A percentile compares a stretch with the other conserved stretches of the same genome.
phyloP scores from a whole-genome alignment of 2,329 filamentous ascomycete species.

The Ustulina deusta region DNA sequence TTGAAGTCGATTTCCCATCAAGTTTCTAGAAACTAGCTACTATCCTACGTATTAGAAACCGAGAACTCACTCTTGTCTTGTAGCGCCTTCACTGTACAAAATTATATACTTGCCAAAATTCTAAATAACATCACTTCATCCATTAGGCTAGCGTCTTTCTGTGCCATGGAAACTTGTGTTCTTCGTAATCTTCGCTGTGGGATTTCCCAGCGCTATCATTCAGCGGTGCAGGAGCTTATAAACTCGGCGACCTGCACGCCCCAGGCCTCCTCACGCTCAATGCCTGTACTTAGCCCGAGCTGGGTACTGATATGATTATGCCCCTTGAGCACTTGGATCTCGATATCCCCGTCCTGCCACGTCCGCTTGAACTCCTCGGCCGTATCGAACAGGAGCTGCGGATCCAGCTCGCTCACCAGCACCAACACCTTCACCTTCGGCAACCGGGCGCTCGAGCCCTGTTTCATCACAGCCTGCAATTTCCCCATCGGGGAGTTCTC shows the following conservation, averaged over 20 bases:
- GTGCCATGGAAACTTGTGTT: neutral
- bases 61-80: no score
- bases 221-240: conserved; percentile 34
- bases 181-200: neutral
- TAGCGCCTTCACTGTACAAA: no score
- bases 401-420: conserved; percentile 47
- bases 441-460: conserved; percentile 24
- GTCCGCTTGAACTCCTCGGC: conserved; percentile 42
- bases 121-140: neutral
- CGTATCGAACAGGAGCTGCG: conserved; percentile 42
- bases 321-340: conserved; percentile 43
- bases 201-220: neutral
- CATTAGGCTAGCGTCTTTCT: neutral
- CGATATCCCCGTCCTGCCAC: conserved; percentile 41
- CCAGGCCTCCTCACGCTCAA: conserved; percentile 50
- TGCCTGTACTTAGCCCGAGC: conserved; percentile 44
- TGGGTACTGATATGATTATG: conserved; percentile 51
- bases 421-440: conserved; percentile 43
- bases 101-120: no score
- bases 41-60: no score
- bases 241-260: conserved; percentile 47
- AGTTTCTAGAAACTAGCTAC: no score
- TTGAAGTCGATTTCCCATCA: no score
- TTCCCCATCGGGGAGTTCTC: conserved; percentile 43
- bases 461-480: conserved; percentile 40